Percentiles rank a stretch among this genome's conserved stretches.
Evolutionary conservation across 768 basidiomycete genomes (phyloP).

Genomic region (Mycena leptocephala): DNA sequence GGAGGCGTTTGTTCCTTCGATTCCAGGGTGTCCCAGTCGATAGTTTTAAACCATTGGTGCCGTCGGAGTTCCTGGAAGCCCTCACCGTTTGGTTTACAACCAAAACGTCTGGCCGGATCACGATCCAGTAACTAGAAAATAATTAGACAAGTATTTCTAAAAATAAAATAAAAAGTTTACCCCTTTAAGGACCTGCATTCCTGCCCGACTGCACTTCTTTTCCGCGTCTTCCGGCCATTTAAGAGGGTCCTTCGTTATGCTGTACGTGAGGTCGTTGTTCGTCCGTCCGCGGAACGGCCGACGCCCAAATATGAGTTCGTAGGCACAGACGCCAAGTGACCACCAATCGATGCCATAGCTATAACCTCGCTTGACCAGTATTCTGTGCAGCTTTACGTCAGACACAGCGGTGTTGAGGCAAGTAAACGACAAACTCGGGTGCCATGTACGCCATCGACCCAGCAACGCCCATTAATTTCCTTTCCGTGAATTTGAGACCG

Average conservation of each 20-base stretch:
- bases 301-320: slow-evolving; percentile 93
- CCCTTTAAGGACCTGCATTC: slow-evolving; percentile 85
- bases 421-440: slow-evolving; percentile 68
- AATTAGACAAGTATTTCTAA: slow-evolving; percentile 14
- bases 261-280: slow-evolving; percentile 93
- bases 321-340: slow-evolving; percentile 95
- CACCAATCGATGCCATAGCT: slow-evolving; percentile 97
- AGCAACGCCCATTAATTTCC: slow-evolving; percentile 91
- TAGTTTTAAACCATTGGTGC: slow-evolving; percentile 90
- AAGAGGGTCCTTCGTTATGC: slow-evolving; percentile 90
- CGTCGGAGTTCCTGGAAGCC: slow-evolving; percentile 85
- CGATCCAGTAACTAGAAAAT: slow-evolving; percentile 84
- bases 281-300: slow-evolving; percentile 95
- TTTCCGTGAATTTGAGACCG: slow-evolving; percentile 95
- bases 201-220: slow-evolving; percentile 81
- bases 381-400: slow-evolving; percentile 54
- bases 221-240: slow-evolving; percentile 94
- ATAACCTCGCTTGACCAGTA: slow-evolving; percentile 94
- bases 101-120: slow-evolving; percentile 85
- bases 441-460: slow-evolving; percentile 99
- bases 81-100: slow-evolving; percentile 86
- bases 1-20: slow-evolving; percentile 83
- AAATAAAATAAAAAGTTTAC: slow-evolving; percentile 68
- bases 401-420: slow-evolving; percentile 11
- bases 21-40: slow-evolving; percentile 93